Conservation (phyloP, 257 asterid genomes). For the Forsythia viridissima region DNA sequence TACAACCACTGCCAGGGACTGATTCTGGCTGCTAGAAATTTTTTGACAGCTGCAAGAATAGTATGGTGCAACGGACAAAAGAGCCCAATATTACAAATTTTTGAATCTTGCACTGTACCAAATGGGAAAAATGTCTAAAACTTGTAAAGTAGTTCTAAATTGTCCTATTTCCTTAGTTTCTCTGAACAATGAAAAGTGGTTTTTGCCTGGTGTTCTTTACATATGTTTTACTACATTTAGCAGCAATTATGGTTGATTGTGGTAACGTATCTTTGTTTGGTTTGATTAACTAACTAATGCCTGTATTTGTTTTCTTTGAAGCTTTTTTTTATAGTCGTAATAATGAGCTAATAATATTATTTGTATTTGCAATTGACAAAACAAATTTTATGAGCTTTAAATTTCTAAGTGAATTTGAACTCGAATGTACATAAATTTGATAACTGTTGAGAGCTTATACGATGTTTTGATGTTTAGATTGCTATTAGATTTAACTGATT, state of each 20-base stretch:
- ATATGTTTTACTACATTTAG: background rate
- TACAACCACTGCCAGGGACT: background rate
- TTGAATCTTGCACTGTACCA: slow-evolving; percentile 4
- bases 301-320: background rate
- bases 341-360: too few relatives aligned
- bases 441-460: too few relatives aligned
- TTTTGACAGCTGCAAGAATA: background rate
- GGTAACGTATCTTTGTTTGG: background rate
- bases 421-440: too few relatives aligned
- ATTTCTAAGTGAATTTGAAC: too few relatives aligned
- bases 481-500: too few relatives aligned
- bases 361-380: too few relatives aligned
- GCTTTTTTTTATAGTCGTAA: too few relatives aligned
- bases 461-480: too few relatives aligned
- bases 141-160: background rate
- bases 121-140: background rate
- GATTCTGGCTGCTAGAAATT: slow-evolving; percentile 16
- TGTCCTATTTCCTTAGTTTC: background rate
- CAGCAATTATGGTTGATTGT: background rate
- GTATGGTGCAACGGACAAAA: slow-evolving; percentile 16
- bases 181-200: background rate
- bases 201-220: background rate
- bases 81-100: background rate
- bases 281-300: background rate
- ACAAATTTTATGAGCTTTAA: too few relatives aligned